Conservation (phyloP, 2,329 filamentous ascomycete species). For the Neofusicoccum laricinum region DNA sequence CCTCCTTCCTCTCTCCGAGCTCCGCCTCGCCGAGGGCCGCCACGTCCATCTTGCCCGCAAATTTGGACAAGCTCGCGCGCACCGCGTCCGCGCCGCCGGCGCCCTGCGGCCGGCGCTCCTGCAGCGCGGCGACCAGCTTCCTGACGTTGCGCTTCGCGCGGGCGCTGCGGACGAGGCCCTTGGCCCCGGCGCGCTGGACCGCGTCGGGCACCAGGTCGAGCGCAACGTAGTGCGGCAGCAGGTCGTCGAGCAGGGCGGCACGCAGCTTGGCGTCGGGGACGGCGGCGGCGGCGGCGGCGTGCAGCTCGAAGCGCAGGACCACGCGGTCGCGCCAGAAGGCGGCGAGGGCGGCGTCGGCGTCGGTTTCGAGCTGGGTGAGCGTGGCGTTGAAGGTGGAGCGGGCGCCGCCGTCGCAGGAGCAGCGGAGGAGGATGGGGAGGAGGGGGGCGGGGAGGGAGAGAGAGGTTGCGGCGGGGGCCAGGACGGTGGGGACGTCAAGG, state of each 20-base stretch:
- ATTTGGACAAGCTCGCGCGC: constrained; percentile 28
- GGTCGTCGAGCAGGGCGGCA: constrained; percentile 30
- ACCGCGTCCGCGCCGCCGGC: constrained; percentile 7
- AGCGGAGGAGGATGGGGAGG: constrained; percentile 12
- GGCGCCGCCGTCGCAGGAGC: constrained; percentile 1
- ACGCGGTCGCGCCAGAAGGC: constrained; percentile 34
- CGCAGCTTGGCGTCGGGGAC: constrained; percentile 31
- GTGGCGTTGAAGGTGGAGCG: constrained; percentile 2
- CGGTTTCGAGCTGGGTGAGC: constrained; percentile 26
- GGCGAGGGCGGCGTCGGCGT: constrained; percentile 30
- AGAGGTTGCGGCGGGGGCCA: background rate
- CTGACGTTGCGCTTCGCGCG: constrained; percentile 31
- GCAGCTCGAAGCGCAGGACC: constrained; percentile 24
- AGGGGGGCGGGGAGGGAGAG: background rate
- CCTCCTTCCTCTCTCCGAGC: constrained; percentile 24
- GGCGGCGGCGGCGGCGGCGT: constrained; percentile 25
- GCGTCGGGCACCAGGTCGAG: constrained; percentile 35
- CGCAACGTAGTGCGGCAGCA: constrained; percentile 29
- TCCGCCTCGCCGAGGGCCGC: constrained; percentile 5
- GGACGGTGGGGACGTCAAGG: background rate
- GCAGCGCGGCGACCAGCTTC: constrained; percentile 27
- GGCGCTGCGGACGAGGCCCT: constrained; percentile 30
- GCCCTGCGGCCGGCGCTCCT: constrained; percentile 8
- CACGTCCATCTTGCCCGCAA: constrained; percentile 33
- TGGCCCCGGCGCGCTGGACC: constrained; percentile 29